Base-by-base conservation (phyloP, 2,329 filamentous ascomycete species). In the Fusarium lyarnte region DNA sequence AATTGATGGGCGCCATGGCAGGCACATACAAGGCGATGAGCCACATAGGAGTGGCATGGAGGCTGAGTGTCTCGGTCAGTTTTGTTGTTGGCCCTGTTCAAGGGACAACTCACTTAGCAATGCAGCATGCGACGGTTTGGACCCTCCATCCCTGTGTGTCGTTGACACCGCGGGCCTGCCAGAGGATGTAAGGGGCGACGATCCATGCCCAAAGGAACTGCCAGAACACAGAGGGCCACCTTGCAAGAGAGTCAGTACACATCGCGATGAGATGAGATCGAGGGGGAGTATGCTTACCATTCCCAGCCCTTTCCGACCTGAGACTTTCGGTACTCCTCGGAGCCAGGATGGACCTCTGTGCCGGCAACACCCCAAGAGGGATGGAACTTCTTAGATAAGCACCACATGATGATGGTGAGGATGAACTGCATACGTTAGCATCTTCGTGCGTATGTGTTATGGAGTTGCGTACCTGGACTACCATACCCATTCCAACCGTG, bases 21-120 rank as follows among this genome's bases (percentile, higher is more conserved):
- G 87, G 85, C 6, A 84, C 83, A 64, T 88, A 85, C 19, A 89
- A 81, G 60, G 88, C 90, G 29, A 90, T 80, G 41, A 93, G 85
- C 90, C 90, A 93, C 82, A 93, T 86, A 0, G 91, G 91, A 13
- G 90, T 88, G 27, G 90, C 90, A 61, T 87, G 90, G 25, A 93
- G 85, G 62, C 88, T 90, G 58, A 36, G 43, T 61, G 49, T 61
- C 58, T 66, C 31, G 52, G 63, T 74, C 41, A 59, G 68, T 66
- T 14, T 49, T 43, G 17, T n/a, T 25, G 2, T 13, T 12, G 41
- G 36, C n/a, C 51, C 36, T 45, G 51, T 43, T 10, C 25, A 35
- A 55, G 45, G 64, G 46, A 47, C 29, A 79, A 79, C 82, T 65
- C 76, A 86, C 84, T 82, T 83, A 38, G 85, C 82, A 53, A 87